Evolutionary conservation across 495 filamentous ascomycete species (phyloP), one percentile per base, ranked within the genome.

Genomic region (Echria macrotheca): DNA sequence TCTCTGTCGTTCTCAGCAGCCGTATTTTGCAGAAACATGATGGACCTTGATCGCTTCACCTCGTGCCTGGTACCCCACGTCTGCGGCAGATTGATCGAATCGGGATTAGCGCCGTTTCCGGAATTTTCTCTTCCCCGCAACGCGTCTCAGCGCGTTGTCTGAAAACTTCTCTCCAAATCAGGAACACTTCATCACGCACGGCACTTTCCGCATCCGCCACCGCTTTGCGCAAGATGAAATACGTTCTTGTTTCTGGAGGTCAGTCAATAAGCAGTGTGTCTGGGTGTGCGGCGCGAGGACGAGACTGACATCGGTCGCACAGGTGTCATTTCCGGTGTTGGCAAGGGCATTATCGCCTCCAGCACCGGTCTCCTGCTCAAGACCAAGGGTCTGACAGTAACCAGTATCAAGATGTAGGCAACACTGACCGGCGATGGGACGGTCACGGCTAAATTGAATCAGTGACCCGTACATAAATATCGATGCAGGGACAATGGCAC

Each of bases 401-500:
- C 59, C 37, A 52, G 50, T 48, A 50, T 55, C 55, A 55, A 55
- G 76, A 33, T 44, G 41, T 31, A 44, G 41, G 12, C 17, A 12
- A n/a, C 5, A 24, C 22, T 26, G 15, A 23, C 14, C 19, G n/a
- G n/a, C n/a, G n/a, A 47, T 17, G 26, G 8, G 11, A n/a, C 23
- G 18, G 12, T 22, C 26, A 33, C 15, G 15, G 12, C 31, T 26
- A 35, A 15, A 33, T 25, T 23, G 25, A n/a, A 81, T 82, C 58
- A 93, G 87, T 47, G 90, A 96, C 59, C 86, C 87, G 1, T 90
- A 91, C 62, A 72, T 91, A 63, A 89, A 89, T 61, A 74, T 90
- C 59, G 88, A 95, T 80, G 90, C 89, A 10, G 90, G 89, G 36
- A 67, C 64, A 5, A 59, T 75, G 62, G 78, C 79, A 51, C 87